Evolutionary conservation across 2,329 filamentous ascomycete genomes (phyloP).

Genomic region (Aspergillus ibericus): DNA sequence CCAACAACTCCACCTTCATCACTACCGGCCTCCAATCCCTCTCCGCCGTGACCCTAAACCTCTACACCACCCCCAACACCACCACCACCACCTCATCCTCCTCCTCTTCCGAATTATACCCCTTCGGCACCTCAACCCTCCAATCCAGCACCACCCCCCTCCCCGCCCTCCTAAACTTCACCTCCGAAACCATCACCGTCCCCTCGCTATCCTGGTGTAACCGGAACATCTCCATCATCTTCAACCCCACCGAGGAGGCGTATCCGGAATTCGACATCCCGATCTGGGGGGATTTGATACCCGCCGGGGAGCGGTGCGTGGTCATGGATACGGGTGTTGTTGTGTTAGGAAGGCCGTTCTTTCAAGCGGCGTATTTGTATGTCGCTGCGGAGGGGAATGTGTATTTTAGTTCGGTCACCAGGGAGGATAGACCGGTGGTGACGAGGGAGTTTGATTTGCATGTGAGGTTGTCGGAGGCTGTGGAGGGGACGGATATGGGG

Average conservation of each 20-base stretch:
- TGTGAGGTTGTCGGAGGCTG: not conserved
- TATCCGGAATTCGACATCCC: not conserved
- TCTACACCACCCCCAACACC: not conserved
- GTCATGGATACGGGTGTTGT: not conserved
- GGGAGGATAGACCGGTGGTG: not conserved
- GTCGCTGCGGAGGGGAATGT: not conserved
- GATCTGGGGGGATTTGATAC: not conserved
- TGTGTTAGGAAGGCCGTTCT: slow-evolving; percentile 4
- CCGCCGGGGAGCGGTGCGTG: not conserved
- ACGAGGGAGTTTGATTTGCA: slow-evolving; percentile 3
- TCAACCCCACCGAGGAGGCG: not conserved
- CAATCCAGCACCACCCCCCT: not conserved
- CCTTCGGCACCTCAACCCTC: not conserved
- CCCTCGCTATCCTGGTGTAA: not conserved
- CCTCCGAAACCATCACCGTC: not conserved
- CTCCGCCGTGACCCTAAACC: not conserved
- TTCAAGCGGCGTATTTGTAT: slow-evolving; percentile 9
- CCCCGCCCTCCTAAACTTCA: not conserved
- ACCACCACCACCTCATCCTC: not conserved
- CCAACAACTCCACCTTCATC: not conserved
- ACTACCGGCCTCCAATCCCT: not conserved
- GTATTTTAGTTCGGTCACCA: slow-evolving; percentile 1
- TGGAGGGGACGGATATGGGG: not conserved
- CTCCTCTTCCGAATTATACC: too few relatives aligned
- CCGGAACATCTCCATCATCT: not conserved